phyloP scores from a whole-genome alignment of 2,329 filamentous ascomycete genomes.

The Aspergillus latus region DNA sequence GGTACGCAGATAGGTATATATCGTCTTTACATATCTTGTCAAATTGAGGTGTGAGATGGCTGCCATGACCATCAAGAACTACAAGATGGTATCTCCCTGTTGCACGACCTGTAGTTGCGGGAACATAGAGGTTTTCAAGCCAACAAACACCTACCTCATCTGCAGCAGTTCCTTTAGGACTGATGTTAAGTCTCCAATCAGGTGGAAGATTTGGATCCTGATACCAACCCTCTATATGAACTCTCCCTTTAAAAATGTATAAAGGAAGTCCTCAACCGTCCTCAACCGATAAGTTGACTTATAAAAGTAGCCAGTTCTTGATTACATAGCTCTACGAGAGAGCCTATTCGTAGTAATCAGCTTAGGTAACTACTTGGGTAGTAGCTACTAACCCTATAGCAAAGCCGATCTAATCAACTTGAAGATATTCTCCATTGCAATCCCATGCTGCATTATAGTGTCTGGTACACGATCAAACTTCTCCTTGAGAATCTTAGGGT shows the following conservation, averaged over 20 bases:
- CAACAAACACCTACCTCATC: not conserved
- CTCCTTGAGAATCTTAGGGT: too few species aligned
- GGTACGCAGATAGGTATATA: too few species aligned
- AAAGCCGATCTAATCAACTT: slow-evolving; percentile 24
- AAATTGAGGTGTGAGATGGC: not conserved
- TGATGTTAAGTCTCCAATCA: not conserved
- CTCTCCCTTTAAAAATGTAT: not conserved
- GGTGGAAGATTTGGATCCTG: not conserved
- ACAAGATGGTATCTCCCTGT: not conserved
- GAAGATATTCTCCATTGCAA: slow-evolving; percentile 14
- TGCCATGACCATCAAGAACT: slow-evolving; percentile 2
- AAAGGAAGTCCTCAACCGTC: not conserved
- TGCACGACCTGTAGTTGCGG: not conserved
- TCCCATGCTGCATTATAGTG: too few species aligned
- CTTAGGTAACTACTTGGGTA: slow-evolving; percentile 13
- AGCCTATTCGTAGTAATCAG: not conserved
- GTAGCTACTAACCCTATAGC: slow-evolving; percentile 18
- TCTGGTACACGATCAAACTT: too few species aligned
- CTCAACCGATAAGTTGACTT: not conserved
- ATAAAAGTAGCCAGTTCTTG: not conserved
- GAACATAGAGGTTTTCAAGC: not conserved
- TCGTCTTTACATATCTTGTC: too few species aligned
- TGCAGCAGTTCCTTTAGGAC: not conserved
- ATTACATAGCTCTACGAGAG: not conserved
- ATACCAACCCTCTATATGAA: not conserved